Base-by-base conservation (phyloP, 2,329 filamentous ascomycete species). In the Hypoxylon sp. region DNA sequence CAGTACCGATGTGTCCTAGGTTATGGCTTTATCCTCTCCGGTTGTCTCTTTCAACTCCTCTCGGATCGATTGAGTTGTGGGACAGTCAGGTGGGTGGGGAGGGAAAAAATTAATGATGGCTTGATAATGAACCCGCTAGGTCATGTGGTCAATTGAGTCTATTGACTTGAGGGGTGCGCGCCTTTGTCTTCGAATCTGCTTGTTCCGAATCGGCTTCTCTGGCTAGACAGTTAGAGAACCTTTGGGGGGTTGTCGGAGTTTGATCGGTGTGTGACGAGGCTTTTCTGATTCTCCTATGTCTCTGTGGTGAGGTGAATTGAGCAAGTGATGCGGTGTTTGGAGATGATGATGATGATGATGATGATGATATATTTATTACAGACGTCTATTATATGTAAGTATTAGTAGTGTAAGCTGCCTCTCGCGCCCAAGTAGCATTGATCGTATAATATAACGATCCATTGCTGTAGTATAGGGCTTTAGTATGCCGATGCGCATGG, bases 71-170 rank as follows among this genome's bases (percentile, higher is more conserved):
- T 68, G 65, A 59, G 59, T 34, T 17, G 37, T 41, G 37, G 61
- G 59, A 54, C 59, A 54, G 54, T 68, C 65, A 68, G 62, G 65
- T 65, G 65, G 49, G 44, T 19, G 28, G 44, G 43, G 55, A 28
- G 8, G 47, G 28, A 32, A 59, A 56, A 63, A 65, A 41, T 19
- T 54, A 63, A 65, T 65, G 56, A 65, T 67, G 65, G 65, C 37
- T 67, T 67, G 65, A 67, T 67, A 65, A 67, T 67, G 62, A 67
- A 65, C 47, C 37, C 52, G 49, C 62, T 65, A 43, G 56, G 62
- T 67, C 65, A 67, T 65, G 58, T 65, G 65, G 62, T 48, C 44
- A 52, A 52, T 52, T 47, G 51, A 50, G 41, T 4, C 46, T 65
- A 53, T 65, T 26, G 52, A 54, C 55, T 53, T 62, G 20, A 34